Base-by-base conservation (phyloP, 2,329 filamentous ascomycete species). In the Pseudocercospora pini-densiflorae region DNA sequence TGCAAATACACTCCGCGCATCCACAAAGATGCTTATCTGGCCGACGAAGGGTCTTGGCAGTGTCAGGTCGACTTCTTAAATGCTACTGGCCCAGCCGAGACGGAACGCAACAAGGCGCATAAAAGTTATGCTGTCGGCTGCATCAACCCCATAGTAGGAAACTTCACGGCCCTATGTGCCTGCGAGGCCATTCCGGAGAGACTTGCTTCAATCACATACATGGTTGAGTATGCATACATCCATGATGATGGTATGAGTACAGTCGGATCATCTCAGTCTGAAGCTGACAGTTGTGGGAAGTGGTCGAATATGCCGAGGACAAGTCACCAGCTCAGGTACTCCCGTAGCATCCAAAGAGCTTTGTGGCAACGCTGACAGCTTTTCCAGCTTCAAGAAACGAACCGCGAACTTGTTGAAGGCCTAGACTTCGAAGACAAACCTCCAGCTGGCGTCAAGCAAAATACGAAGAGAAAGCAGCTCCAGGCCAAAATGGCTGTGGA, bases 171-270 rank as follows among this genome's bases (percentile, higher is more conserved):
- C 4, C 59, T 61, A 16, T 61, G 59, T 36, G 59, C 59, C n/a
- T 61, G 33, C 19, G 59, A 61, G 24, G 59, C 59, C 12, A 21
- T 61, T 33, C 59, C 59, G 16, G 59, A 61, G 31, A 27, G 59
- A 54, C 31, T 61, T 12, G 59, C 59, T 31, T 51, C 45, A 27
- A 61, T 45, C 21, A 61, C 59, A 31, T 61, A 61, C 59, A 61
- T 51, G 59, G 59, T 61, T 36, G 59, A 61, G 16, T 61, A 61
- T 40, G 59, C 59, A 16, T 61, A 61, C 59, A 61, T 61, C 49
- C 59, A 61, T 24, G 59, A 61, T 33, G 59, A 61, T 53, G 59
- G 59, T 54, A 51, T 14, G 59, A 29, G 7, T 14, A 27, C 16
- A 49, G 47, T 24, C n/a, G 23, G 4, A 21, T 21, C 21, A 10